These are phyloP conservation scores for Phylloporus rhodoxanthus DNA, from an alignment of 768 basidiomycete genomes.

Conservation along the genomic window DNA sequence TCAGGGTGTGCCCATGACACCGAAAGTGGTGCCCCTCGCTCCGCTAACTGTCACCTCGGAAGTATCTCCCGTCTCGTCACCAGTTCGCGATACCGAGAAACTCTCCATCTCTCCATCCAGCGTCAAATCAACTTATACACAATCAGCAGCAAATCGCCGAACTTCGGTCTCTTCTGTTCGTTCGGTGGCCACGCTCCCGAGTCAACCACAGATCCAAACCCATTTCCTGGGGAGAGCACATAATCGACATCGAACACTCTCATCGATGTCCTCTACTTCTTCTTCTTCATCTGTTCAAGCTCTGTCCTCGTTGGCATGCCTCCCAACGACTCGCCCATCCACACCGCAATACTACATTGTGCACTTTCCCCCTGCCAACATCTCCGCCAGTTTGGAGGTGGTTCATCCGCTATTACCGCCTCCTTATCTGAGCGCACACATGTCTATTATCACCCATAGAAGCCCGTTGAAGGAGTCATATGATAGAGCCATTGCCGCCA, in stretches of 20 bases:
- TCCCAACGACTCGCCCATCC: conserved; percentile 37
- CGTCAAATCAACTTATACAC: conserved; percentile 31
- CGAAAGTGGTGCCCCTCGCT: conserved; percentile 46
- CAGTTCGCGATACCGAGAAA: conserved; percentile 23
- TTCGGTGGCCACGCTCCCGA: conserved; percentile 56
- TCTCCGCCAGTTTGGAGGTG: conserved; percentile 47
- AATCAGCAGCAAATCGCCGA: conserved; percentile 36
- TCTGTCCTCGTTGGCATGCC: conserved; percentile 50
- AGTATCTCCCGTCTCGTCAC: conserved; percentile 39
- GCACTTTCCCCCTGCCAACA: conserved; percentile 61
- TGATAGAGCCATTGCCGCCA: conserved; percentile 59
- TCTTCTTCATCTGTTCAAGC: conserved; percentile 47
- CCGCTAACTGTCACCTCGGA: conserved; percentile 59
- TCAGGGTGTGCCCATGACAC: conserved; percentile 28
- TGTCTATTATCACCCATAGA: conserved; percentile 60
- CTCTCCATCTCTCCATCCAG: conserved; percentile 35
- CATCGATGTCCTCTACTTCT: conserved; percentile 47
- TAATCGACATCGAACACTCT: conserved; percentile 51
- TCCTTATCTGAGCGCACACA: conserved; percentile 65
- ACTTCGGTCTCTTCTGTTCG: conserved; percentile 54
- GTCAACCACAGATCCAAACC: conserved; percentile 29
- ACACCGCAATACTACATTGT: conserved; percentile 45
- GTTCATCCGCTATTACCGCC: conserved; percentile 69
- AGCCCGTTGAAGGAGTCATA: conserved; percentile 66
- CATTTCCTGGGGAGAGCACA: conserved; percentile 30